phyloP scores from a whole-genome alignment of 495 filamentous ascomycete species.

The Thozetella sp. region DNA sequence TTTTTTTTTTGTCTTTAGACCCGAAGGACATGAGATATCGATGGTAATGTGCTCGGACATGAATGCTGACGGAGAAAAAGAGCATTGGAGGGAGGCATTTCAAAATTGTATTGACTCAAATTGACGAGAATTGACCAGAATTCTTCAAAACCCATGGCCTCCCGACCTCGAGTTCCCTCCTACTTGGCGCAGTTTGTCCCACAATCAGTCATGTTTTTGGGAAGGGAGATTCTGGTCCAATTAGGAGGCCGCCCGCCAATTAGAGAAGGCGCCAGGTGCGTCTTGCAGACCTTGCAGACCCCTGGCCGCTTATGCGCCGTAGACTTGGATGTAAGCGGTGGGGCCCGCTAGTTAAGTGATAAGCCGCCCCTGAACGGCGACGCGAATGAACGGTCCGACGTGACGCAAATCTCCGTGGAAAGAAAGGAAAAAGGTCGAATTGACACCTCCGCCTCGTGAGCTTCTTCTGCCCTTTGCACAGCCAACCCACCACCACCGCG shows the following conservation, averaged over 20 bases:
- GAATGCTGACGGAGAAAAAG: slow-evolving; percentile 1
- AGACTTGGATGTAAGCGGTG: neutral
- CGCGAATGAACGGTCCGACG: neutral
- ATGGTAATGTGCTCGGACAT: neutral
- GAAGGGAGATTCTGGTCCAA: too few relatives aligned
- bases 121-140: too few relatives aligned
- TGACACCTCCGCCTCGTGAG: neutral
- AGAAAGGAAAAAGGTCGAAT: neutral
- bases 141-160: too few relatives aligned
- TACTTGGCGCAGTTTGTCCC: too few relatives aligned
- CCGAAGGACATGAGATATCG: neutral
- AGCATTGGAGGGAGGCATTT: neutral
- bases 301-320: neutral
- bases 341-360: neutral
- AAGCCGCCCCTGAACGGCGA: neutral
- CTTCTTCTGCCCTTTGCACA: neutral
- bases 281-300: neutral
- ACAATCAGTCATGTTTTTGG: too few relatives aligned
- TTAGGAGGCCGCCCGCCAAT: too few relatives aligned
- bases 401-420: neutral
- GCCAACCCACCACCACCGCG: neutral
- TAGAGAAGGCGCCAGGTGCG: too few relatives aligned
- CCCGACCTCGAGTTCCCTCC: too few relatives aligned
- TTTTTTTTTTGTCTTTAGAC: neutral
- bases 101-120: neutral